These are phyloP conservation scores for Monocercomonoides exilis DNA, from an alignment of 78 protist species.

Conservation along the genomic window DNA sequence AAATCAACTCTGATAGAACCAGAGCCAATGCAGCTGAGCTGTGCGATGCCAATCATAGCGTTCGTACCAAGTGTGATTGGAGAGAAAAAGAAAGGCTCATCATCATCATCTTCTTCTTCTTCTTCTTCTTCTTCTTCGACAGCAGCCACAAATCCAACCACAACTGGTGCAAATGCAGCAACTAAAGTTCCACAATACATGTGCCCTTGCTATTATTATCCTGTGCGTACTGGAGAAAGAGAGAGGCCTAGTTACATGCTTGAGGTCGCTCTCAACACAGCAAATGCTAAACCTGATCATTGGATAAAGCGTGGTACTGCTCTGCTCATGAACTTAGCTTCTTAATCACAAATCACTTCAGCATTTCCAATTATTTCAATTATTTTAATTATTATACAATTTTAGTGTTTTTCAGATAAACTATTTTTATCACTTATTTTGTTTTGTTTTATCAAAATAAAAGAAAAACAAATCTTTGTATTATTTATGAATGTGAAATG, in stretches of 20 bases:
- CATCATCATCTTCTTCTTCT: slow-evolving; percentile 20
- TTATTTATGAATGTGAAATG: too few species aligned
- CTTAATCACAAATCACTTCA: too few species aligned
- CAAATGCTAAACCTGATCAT: slow-evolving; percentile 31
- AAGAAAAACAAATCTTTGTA: too few species aligned
- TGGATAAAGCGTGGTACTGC: slow-evolving; percentile 74
- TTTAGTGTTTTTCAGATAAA: too few species aligned
- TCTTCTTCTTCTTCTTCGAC: too few species aligned
- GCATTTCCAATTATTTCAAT: too few species aligned
- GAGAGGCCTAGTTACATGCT: slow-evolving; percentile 59
- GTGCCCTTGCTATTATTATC: slow-evolving; percentile 66
- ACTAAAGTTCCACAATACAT: slow-evolving; percentile 20
- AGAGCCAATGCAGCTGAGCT: slow-evolving; percentile 61
- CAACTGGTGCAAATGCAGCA: not conserved
- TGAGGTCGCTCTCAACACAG: slow-evolving; percentile 47
- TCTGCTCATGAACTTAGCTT: slow-evolving; percentile 15
- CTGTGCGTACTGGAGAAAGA: slow-evolving; percentile 59
- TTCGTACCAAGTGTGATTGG: slow-evolving; percentile 51
- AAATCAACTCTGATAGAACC: slow-evolving; percentile 51
- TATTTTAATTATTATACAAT: too few species aligned
- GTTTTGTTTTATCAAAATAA: too few species aligned
- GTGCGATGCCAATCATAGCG: slow-evolving; percentile 63
- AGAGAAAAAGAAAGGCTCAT: slow-evolving; percentile 27
- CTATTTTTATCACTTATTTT: too few species aligned
- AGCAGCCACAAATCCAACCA: not conserved